A percentile compares a stretch with the other conserved stretches of the same genome.
These are phyloP conservation scores for Chrysochromulina parva DNA, from an alignment of 78 protist genomes.

Conservation along the genomic window DNA sequence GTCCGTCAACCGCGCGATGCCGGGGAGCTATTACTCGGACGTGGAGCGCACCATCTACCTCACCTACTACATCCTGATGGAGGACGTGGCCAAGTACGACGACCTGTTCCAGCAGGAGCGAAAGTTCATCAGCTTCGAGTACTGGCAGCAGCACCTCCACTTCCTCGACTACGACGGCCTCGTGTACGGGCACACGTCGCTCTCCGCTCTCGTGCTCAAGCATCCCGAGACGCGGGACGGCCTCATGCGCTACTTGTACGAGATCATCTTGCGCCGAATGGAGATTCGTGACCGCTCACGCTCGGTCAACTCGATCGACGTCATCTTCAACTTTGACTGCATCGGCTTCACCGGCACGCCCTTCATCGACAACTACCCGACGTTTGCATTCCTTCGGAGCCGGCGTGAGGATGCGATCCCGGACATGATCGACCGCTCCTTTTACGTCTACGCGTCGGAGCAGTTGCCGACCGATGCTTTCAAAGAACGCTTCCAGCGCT, in stretches of 20 bases:
- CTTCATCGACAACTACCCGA: slow-evolving; percentile 30
- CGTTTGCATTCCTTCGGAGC: slow-evolving; percentile 7
- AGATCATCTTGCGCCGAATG: slow-evolving; percentile 15
- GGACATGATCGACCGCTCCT: slow-evolving; percentile 21
- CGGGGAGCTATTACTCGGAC: slow-evolving; percentile 20
- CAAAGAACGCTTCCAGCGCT: slow-evolving; percentile 14
- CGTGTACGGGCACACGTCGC: background rate
- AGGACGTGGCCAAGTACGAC: slow-evolving; percentile 29
- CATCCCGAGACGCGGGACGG: background rate
- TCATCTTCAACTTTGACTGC: slow-evolving; percentile 26
- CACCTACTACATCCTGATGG: slow-evolving; percentile 4
- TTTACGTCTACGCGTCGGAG: slow-evolving; percentile 5
- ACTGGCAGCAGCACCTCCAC: background rate
- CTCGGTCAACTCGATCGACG: slow-evolving; percentile 30
- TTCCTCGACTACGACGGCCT: slow-evolving; percentile 12
- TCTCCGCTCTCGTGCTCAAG: background rate
- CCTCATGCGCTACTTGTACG: background rate
- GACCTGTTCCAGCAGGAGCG: slow-evolving; percentile 36
- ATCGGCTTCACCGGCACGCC: slow-evolving; percentile 38
- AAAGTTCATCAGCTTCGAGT: slow-evolving; percentile 26
- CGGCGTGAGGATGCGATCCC: slow-evolving; percentile 11
- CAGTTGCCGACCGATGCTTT: background rate
- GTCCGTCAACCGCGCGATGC: slow-evolving; percentile 31
- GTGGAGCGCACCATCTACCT: slow-evolving; percentile 30
- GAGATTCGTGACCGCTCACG: slow-evolving; percentile 19